Base-by-base conservation (phyloP, 2,329 filamentous ascomycete genomes). In the Trichoderma simmonsii region DNA sequence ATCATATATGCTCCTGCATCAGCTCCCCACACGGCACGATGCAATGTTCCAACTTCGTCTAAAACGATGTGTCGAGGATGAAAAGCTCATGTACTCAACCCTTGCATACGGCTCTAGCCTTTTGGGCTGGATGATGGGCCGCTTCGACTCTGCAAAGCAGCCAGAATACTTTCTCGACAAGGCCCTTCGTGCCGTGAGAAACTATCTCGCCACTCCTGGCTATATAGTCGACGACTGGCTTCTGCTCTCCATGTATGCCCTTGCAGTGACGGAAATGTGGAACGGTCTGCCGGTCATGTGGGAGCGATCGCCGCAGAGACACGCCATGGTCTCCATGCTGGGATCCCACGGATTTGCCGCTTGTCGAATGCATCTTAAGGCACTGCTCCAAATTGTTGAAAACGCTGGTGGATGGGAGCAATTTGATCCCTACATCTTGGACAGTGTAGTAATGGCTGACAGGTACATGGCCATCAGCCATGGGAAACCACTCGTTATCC, bases 1-100 rank as follows among this genome's bases (percentile, higher is more conserved):
- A 8, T 34, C 48, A 8, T 56, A 21, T 3, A 36, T n/a, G n/a
- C 63, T 66, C 2, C 14, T 36, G 28, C 48, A 36, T 9, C n/a
- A 56, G 15, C 6, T 32, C 7, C 48, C 63, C 8, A 57, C 36
- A 32, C 32, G 51, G 24, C 64, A 67, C 32, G 64, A 67, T 18
- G 39, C 21, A 67, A 67, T 67, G 64, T 67, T 57, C 3, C 48
- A 57, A 6, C 32, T 59, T 24, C 64, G 64, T 51, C 43, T 51
- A 0, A 51, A 51, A 21, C 43, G n/a, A n/a, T 51, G 43, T 6
- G 43, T 51, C n/a, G 64, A 57, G 15, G 51, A 67, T n/a, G 15
- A 67, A 21, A 67, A 67, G 32, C 51, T 67, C 30, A 67, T 57
- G 11, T 67, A 67, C 32, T 67, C 64, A 9, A 67, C 64, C 8